These are phyloP conservation scores for Paraglomus occultum DNA, from an alignment of 192 early-diverging fungal species.

Conservation along the genomic window DNA sequence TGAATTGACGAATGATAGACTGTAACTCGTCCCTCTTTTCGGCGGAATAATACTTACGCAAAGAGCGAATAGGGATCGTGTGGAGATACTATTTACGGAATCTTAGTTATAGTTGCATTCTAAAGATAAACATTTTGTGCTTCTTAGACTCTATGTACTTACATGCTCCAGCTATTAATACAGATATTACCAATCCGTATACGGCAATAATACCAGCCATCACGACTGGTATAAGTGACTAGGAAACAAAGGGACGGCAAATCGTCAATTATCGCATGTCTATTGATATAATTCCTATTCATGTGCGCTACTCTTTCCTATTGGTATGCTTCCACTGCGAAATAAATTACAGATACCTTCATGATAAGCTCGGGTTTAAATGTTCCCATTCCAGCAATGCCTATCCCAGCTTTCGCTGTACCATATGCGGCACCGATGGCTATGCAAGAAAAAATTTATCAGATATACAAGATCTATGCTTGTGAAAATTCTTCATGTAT, in stretches of 20 bases:
- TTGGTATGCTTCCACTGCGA: constrained; percentile 45
- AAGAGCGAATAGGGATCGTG: constrained; percentile 24
- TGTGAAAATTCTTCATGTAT: background rate
- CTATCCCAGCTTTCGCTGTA: constrained; percentile 95
- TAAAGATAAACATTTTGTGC: constrained; percentile 36
- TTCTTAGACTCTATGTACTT: constrained; percentile 42
- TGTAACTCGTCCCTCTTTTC: too few relatives aligned
- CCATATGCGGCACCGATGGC: constrained; percentile 97
- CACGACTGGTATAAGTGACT: constrained; percentile 90
- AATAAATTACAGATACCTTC: constrained; percentile 47
- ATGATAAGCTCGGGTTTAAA: constrained; percentile 90
- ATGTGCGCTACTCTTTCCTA: background rate
- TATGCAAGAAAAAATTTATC: constrained; percentile 23
- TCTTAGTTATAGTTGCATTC: constrained; percentile 27
- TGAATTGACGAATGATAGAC: background rate
- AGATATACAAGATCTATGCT: background rate
- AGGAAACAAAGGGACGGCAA: background rate
- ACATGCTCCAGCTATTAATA: constrained; percentile 82
- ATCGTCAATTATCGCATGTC: too few relatives aligned
- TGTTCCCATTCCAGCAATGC: constrained; percentile 92
- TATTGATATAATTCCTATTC: background rate
- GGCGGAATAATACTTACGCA: constrained; percentile 16
- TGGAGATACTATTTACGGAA: constrained; percentile 32
- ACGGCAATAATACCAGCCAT: constrained; percentile 99
- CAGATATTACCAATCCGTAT: constrained; percentile 96